Evolutionary conservation across 257 asterid species (phyloP).

Genomic region (Penstemon eatonii): DNA sequence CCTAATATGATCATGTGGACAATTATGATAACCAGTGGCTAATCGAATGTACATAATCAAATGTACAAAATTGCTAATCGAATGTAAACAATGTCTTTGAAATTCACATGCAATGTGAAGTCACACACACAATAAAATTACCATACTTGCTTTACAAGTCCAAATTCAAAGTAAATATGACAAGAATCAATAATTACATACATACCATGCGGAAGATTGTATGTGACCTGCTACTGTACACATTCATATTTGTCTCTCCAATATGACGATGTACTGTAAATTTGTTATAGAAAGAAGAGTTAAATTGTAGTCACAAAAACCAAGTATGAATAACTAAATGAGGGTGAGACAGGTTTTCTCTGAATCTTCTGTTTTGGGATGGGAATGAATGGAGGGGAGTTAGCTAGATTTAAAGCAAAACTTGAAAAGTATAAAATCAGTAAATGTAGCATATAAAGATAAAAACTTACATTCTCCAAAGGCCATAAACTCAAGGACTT

Average conservation of each 20-base stretch:
- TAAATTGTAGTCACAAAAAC: slow-evolving; percentile 10
- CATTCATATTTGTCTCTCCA: slow-evolving; percentile 98
- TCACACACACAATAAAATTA: slow-evolving; percentile 1
- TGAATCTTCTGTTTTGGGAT: slow-evolving; percentile 3
- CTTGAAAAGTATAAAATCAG: background rate
- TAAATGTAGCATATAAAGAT: slow-evolving; percentile 13
- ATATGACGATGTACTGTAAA: slow-evolving; percentile 90
- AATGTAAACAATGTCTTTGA: slow-evolving; percentile 2
- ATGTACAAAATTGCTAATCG: background rate
- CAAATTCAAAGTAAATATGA: slow-evolving; percentile 5
- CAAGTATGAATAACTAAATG: slow-evolving; percentile 5
- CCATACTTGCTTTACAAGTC: slow-evolving; percentile 11
- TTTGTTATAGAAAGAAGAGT: slow-evolving; percentile 18
- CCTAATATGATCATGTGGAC: slow-evolving; percentile 17
- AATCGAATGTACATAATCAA: too few species aligned
- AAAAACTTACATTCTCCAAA: slow-evolving; percentile 80
- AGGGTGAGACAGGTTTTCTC: slow-evolving; percentile 17
- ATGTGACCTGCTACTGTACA: slow-evolving; percentile 93
- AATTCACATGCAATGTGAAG: background rate
- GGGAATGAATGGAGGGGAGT: slow-evolving; percentile 2
- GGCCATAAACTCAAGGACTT: slow-evolving; percentile 81
- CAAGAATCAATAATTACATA: slow-evolving; percentile 18
- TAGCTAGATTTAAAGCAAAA: slow-evolving; percentile 8
- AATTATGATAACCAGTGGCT: background rate
- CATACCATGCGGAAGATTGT: slow-evolving; percentile 97